A percentile compares a stretch with the other conserved stretches of the same genome.
phyloP scores from a whole-genome alignment of 169 alveolate species.

The Plasmodium berghei region DNA sequence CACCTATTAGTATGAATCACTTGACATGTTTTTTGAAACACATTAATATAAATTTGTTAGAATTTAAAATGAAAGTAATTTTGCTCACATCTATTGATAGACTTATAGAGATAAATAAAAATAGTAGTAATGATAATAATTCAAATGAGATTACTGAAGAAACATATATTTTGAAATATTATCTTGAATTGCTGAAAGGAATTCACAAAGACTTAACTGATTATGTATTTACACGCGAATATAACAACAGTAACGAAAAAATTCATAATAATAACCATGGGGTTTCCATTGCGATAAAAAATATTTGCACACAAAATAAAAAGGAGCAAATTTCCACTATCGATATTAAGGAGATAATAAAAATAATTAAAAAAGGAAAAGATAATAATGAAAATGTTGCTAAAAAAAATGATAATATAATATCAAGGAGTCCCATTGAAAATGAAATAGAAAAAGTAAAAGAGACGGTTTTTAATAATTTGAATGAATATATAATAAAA shows the following conservation, averaged over 20 bases:
- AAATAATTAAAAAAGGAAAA: conserved; percentile 26
- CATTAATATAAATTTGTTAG: conserved; percentile 21
- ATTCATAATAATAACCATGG: neutral
- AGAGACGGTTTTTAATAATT: conserved; percentile 11
- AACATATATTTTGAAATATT: conserved; percentile 23
- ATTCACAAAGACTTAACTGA: conserved; percentile 46
- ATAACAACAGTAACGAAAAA: neutral
- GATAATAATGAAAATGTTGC: conserved; percentile 1
- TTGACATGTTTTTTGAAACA: conserved; percentile 5
- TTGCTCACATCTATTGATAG: conserved; percentile 54
- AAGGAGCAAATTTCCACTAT: conserved; percentile 15
- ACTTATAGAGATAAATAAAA: neutral
- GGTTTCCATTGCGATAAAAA: too few relatives aligned
- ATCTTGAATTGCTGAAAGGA: conserved; percentile 29
- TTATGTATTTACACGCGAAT: neutral
- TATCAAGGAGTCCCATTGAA: neutral
- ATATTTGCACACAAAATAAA: neutral
- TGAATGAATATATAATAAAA: conserved; percentile 15
- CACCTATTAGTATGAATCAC: neutral
- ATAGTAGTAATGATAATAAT: neutral
- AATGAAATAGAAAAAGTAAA: conserved; percentile 7
- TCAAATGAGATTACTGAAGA: neutral
- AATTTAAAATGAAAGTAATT: conserved; percentile 73
- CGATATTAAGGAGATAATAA: conserved; percentile 70
- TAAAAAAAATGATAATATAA: neutral